Evolutionary conservation across 2,329 filamentous ascomycete species (phyloP).

Genomic region (Scedosporium boydii): DNA sequence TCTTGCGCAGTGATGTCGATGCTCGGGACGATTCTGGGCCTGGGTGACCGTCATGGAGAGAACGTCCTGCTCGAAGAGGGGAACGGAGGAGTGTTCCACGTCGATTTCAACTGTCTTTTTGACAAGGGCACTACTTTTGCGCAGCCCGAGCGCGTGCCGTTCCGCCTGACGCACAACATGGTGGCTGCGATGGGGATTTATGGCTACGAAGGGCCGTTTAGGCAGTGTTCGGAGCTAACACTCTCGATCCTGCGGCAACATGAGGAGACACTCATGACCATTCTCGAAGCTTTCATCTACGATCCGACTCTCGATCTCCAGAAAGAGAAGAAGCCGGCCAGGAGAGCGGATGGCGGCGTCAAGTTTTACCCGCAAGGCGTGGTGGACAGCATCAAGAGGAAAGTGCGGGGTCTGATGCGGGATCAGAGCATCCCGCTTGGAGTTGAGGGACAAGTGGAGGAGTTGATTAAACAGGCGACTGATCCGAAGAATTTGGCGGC

Average conservation of each 20-base stretch:
- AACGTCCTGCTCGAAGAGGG: conserved; percentile 93
- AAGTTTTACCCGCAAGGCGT: conserved; percentile 59
- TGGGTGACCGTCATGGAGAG: conserved; percentile 93
- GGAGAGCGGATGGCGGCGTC: conserved; percentile 29
- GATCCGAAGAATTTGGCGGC: conserved; percentile 69
- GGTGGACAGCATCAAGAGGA: conserved; percentile 77
- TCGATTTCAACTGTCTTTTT: conserved; percentile 99
- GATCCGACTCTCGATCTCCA: conserved; percentile 93
- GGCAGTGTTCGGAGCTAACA: conserved; percentile 82
- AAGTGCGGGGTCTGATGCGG: conserved; percentile 73
- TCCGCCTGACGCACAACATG: conserved; percentile 98
- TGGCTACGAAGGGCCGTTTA: conserved; percentile 87
- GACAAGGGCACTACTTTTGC: conserved; percentile 95
- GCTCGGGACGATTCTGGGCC: conserved; percentile 85
- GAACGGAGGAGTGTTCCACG: conserved; percentile 89
- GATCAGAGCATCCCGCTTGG: conserved; percentile 88
- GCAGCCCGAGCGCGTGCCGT: conserved; percentile 89
- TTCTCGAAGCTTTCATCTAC: conserved; percentile 93
- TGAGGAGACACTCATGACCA: conserved; percentile 94
- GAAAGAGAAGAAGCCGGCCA: conserved; percentile 44
- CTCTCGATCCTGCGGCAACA: conserved; percentile 77
- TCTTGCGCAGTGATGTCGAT: conserved; percentile 99
- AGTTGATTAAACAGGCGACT: conserved; percentile 79
- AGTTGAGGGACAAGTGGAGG: conserved; percentile 95
- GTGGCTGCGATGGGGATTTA: conserved; percentile 93